Evolutionary conservation across 1,284 basidiomycete species (phyloP).

Genomic region (Rhizoctonia solani): DNA sequence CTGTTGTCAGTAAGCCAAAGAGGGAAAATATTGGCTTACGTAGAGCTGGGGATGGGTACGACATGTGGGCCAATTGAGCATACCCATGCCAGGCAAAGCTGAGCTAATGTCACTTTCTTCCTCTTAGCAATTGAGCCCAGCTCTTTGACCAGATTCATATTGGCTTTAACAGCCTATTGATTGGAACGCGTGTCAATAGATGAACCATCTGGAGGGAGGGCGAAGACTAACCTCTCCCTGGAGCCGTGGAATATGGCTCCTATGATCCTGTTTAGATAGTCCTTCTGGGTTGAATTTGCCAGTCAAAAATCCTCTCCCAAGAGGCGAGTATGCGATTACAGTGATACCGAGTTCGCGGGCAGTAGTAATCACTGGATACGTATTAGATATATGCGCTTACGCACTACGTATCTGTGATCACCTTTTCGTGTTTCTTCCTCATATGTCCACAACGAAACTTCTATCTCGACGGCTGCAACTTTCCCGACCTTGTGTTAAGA

Average conservation of each 20-base stretch:
- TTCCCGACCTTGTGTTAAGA: constrained; percentile 48
- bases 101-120: constrained; percentile 58
- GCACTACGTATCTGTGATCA: constrained; percentile 47
- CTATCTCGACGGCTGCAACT: constrained; percentile 57
- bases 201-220: neutral
- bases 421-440: constrained; percentile 51
- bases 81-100: constrained; percentile 68
- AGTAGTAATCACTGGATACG: constrained; percentile 48
- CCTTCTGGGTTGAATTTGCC: constrained; percentile 31
- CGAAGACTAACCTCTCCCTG: constrained; percentile 43
- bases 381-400: too few relatives aligned
- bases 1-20: too few relatives aligned
- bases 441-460: constrained; percentile 57
- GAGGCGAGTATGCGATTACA: constrained; percentile 54
- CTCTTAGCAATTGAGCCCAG: constrained; percentile 51
- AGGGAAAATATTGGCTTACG: neutral
- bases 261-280: constrained; percentile 46
- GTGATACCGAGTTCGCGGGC: constrained; percentile 54
- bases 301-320: constrained; percentile 42
- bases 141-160: constrained; percentile 58
- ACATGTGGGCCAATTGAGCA: constrained; percentile 52
- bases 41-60: constrained; percentile 61
- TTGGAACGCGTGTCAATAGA: neutral
- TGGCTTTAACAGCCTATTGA: constrained; percentile 53
- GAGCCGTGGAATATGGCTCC: constrained; percentile 48